phyloP scores from a whole-genome alignment of 192 early-diverging fungal genomes.

The Coemansia sp. region DNA sequence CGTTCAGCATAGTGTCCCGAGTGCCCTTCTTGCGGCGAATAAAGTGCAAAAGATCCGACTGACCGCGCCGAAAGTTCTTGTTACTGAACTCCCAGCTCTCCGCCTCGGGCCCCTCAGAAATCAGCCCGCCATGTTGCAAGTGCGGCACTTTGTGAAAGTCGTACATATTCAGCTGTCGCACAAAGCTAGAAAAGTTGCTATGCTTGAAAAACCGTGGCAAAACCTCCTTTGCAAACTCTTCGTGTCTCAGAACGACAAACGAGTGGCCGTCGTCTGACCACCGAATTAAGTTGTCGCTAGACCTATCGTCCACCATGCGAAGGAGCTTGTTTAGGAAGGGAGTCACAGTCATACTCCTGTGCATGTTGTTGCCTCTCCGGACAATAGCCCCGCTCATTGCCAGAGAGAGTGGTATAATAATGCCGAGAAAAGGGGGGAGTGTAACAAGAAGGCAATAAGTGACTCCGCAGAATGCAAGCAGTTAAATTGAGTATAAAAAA shows the following conservation, averaged over 20 bases:
- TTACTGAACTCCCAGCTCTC: slow-evolving; percentile 95
- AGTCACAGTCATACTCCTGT: slow-evolving; percentile 66
- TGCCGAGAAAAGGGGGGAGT: neutral
- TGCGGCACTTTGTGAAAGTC: slow-evolving; percentile 98
- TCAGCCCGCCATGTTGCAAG: slow-evolving; percentile 84
- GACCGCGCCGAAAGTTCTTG: slow-evolving; percentile 83
- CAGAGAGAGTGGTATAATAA: neutral
- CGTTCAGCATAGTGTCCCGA: slow-evolving; percentile 15
- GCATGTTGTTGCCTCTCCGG: slow-evolving; percentile 38
- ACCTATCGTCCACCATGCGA: slow-evolving; percentile 89
- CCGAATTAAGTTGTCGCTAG: slow-evolving; percentile 82
- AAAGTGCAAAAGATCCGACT: slow-evolving; percentile 85
- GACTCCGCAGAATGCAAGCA: neutral
- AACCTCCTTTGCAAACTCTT: slow-evolving; percentile 81
- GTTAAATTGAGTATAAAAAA: neutral
- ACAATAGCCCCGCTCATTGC: slow-evolving; percentile 27
- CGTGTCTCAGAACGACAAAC: slow-evolving; percentile 76
- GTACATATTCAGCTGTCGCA: slow-evolving; percentile 93
- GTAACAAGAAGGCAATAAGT: neutral
- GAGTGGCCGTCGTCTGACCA: slow-evolving; percentile 89
- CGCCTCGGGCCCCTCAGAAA: slow-evolving; percentile 65
- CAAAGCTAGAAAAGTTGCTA: slow-evolving; percentile 89
- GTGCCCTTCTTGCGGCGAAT: slow-evolving; percentile 84
- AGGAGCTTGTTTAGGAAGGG: slow-evolving; percentile 95
- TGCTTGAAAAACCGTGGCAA: slow-evolving; percentile 92